Evolutionary conservation across 2,329 filamentous ascomycete species (phyloP).

Genomic region (Cercospora berteroae): DNA sequence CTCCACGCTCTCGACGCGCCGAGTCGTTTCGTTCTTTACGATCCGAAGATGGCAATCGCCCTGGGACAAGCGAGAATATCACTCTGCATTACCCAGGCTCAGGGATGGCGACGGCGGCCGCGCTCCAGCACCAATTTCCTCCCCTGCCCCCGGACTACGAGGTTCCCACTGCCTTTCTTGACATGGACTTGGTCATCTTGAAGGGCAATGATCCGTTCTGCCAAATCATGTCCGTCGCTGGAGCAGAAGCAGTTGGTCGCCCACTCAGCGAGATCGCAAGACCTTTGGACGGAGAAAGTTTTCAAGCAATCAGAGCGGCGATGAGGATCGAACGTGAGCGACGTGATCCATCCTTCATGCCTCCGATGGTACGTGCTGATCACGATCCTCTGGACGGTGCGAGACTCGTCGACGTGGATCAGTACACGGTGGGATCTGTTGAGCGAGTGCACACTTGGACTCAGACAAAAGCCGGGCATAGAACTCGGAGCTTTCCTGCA

Average conservation of each 20-base stretch:
- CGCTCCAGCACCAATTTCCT: constrained; percentile 18
- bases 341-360: constrained; percentile 51
- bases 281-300: constrained; percentile 42
- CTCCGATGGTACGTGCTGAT: constrained; percentile 47
- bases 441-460: constrained; percentile 44
- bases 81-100: constrained; percentile 23
- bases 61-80: constrained; percentile 18
- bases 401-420: constrained; percentile 45
- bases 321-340: constrained; percentile 49
- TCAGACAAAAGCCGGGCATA: constrained; percentile 38
- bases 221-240: constrained; percentile 41
- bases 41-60: constrained; percentile 35
- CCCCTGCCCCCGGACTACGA: constrained; percentile 23
- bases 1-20: constrained; percentile 30
- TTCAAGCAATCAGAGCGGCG: constrained; percentile 46
- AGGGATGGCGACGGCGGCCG: constrained; percentile 20
- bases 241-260: constrained; percentile 41
- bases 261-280: constrained; percentile 47
- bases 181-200: constrained; percentile 49
- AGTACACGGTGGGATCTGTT: constrained; percentile 45
- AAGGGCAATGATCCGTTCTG: constrained; percentile 48
- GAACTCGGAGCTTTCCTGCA: constrained; percentile 38
- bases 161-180: constrained; percentile 44
- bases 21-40: constrained; percentile 37
- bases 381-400: constrained; percentile 46